phyloP scores from a whole-genome alignment of 805 yeast genomes.

The Hanseniaspora singularis region DNA sequence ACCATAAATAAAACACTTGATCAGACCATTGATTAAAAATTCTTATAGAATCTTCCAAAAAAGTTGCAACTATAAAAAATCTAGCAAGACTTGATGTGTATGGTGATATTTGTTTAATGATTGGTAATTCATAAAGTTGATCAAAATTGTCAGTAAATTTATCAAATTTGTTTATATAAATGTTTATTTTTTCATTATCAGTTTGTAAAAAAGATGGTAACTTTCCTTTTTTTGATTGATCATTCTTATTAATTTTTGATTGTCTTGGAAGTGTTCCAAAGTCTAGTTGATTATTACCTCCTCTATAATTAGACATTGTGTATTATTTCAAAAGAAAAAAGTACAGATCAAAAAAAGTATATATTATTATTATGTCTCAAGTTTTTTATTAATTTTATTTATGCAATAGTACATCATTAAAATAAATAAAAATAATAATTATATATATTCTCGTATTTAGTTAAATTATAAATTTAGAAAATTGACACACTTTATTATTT shows the following conservation, averaged over 20 bases:
- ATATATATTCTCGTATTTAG: too few species aligned
- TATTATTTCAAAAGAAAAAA: too few species aligned
- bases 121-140: slow-evolving; percentile 39
- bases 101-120: slow-evolving; percentile 42
- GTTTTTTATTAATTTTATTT: too few species aligned
- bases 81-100: slow-evolving; percentile 82
- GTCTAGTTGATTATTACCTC: slow-evolving; percentile 11
- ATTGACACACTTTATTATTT: too few species aligned
- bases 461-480: too few species aligned
- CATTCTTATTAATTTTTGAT: slow-evolving; percentile 7
- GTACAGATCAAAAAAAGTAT: too few species aligned
- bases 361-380: too few species aligned
- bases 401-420: too few species aligned
- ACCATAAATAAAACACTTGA: slow-evolving; percentile 73
- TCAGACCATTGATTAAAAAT: slow-evolving; percentile 81
- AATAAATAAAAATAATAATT: too few species aligned
- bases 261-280: slow-evolving; percentile 4
- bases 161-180: slow-evolving; percentile 30
- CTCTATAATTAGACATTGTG: slow-evolving; percentile 14
- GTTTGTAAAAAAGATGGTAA: slow-evolving; percentile 10
- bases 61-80: slow-evolving; percentile 83
- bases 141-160: slow-evolving; percentile 43
- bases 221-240: neutral
- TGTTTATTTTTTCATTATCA: slow-evolving; percentile 11
- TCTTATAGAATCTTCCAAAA: slow-evolving; percentile 77